Conservation (phyloP, 768 basidiomycete genomes). For the Butyriboletus loyo region DNA sequence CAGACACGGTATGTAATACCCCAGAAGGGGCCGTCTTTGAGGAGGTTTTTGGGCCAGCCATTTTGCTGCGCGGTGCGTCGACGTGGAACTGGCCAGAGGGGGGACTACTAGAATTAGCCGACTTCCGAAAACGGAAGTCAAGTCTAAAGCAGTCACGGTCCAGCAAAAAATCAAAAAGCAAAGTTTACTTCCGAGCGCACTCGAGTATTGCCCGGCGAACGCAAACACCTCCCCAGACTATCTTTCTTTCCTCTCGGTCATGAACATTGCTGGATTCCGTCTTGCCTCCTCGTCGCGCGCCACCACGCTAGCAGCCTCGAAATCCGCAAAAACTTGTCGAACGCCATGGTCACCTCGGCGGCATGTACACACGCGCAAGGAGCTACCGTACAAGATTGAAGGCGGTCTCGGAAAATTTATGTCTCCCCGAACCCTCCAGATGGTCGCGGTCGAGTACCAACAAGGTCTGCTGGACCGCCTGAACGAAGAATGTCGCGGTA, state of each 20-base stretch:
- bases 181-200: background rate
- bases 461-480: conserved; percentile 76
- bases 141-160: too few species aligned
- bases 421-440: conserved; percentile 65
- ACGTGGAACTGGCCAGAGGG: conserved; percentile 21
- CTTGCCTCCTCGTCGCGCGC: conserved; percentile 22
- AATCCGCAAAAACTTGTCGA: conserved; percentile 5
- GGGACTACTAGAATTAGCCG: too few species aligned
- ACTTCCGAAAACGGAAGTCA: conserved; percentile 15
- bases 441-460: conserved; percentile 81
- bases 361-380: conserved; percentile 47
- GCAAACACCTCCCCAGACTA: background rate
- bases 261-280: conserved; percentile 23
- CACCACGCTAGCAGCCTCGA: conserved; percentile 13
- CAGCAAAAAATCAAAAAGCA: background rate
- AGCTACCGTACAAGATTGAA: conserved; percentile 64
- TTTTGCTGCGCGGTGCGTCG: conserved; percentile 15
- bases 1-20: conserved; percentile 38
- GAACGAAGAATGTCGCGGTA: conserved; percentile 73
- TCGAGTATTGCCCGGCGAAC: background rate
- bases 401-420: conserved; percentile 78
- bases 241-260: conserved; percentile 2
- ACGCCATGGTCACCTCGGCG: conserved; percentile 28
- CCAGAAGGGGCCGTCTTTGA: conserved; percentile 11
- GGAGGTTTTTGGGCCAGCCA: conserved; percentile 38